Conservation (phyloP, 495 filamentous ascomycete genomes). For the Podospora australis region DNA sequence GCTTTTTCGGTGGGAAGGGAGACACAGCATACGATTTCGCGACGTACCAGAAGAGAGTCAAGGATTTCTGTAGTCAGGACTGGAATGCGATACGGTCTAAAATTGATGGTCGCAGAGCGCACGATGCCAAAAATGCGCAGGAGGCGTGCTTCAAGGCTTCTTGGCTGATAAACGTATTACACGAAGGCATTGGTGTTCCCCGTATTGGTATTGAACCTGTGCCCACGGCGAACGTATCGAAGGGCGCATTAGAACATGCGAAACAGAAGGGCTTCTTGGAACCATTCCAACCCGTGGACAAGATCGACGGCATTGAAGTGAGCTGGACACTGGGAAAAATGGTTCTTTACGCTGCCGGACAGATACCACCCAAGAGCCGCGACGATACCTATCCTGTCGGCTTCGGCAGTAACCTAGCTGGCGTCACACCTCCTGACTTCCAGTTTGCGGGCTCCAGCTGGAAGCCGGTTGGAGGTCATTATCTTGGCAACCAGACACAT, state of each 20-base stretch:
- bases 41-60: constrained; percentile 80
- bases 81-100: constrained; percentile 69
- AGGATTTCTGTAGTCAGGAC: constrained; percentile 74
- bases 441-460: constrained; percentile 69
- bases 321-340: constrained; percentile 98
- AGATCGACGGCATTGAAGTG: constrained; percentile 88
- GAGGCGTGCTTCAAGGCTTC: constrained; percentile 97
- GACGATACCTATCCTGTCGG: constrained; percentile 66
- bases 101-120: constrained; percentile 50
- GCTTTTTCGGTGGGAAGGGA: constrained; percentile 77
- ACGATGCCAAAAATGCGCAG: constrained; percentile 60
- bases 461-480: constrained; percentile 26
- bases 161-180: constrained; percentile 93
- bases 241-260: constrained; percentile 60
- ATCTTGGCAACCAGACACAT: constrained; percentile 19
- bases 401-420: constrained; percentile 68
- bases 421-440: constrained; percentile 58
- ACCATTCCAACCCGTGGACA: constrained; percentile 88
- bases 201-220: constrained; percentile 70
- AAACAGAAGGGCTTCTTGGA: constrained; percentile 77
- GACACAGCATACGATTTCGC: constrained; percentile 87
- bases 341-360: constrained; percentile 90
- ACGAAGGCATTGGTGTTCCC: constrained; percentile 92
- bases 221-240: constrained; percentile 58
- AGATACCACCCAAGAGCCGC: constrained; percentile 59